Percentiles rank a stretch among this genome's conserved stretches.
phyloP scores from a whole-genome alignment of 2,329 filamentous ascomycete species.

The Blastomyces percursus region DNA sequence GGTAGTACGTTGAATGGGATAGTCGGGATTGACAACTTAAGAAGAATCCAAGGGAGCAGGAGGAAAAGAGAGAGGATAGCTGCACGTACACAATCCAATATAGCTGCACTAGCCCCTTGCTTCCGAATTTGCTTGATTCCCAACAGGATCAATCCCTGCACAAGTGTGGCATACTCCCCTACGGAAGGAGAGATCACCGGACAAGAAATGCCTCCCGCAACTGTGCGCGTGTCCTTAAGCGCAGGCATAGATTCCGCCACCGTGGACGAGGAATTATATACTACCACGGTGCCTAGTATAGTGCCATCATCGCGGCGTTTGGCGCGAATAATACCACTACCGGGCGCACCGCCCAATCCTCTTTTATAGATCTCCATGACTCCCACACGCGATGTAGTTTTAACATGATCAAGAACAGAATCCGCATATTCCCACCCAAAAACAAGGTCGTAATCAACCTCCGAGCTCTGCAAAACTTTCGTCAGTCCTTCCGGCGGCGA shows the following conservation, averaged over 20 bases:
- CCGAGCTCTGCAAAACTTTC: slow-evolving; percentile 59
- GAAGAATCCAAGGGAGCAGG: background rate
- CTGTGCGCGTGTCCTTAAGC: slow-evolving; percentile 47
- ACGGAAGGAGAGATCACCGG: slow-evolving; percentile 61
- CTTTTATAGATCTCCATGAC: slow-evolving; percentile 68
- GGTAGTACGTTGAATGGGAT: background rate
- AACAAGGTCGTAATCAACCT: slow-evolving; percentile 71
- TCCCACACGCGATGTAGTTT: slow-evolving; percentile 62
- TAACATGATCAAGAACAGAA: slow-evolving; percentile 62
- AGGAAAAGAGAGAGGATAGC: background rate
- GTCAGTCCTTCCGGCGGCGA: slow-evolving; percentile 63
- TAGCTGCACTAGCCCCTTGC: slow-evolving; percentile 59
- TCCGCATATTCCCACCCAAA: slow-evolving; percentile 68
- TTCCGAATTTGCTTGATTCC: slow-evolving; percentile 73
- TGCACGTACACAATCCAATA: slow-evolving; percentile 65
- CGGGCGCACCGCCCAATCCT: slow-evolving; percentile 58
- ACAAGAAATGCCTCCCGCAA: slow-evolving; percentile 65
- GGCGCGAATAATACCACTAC: slow-evolving; percentile 73
- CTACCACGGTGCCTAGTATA: slow-evolving; percentile 68
- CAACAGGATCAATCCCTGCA: slow-evolving; percentile 71
- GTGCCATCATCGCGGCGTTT: slow-evolving; percentile 56
- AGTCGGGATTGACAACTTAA: slow-evolving; percentile 16
- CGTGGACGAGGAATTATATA: slow-evolving; percentile 60
- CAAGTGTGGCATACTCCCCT: slow-evolving; percentile 56
- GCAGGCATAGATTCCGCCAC: slow-evolving; percentile 60